Percentiles rank a stretch among this genome's conserved stretches.
Conservation (phyloP, 805 yeast genomes). For the Ogataea neopini region DNA sequence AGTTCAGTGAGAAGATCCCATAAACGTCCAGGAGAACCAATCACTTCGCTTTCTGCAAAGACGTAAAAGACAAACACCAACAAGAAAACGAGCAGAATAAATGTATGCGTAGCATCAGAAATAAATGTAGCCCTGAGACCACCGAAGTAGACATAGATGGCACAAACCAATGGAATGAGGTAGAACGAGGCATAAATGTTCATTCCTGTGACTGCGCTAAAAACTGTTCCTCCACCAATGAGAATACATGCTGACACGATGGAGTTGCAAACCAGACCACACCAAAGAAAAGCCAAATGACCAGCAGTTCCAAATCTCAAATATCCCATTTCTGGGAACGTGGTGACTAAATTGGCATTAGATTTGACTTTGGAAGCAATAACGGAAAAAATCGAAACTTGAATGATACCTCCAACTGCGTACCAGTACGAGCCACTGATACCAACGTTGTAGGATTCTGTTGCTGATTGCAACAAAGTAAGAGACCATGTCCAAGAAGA, state of each 20-base stretch:
- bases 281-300: slow-evolving; percentile 15
- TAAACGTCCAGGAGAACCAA: slow-evolving; percentile 47
- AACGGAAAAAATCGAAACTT: slow-evolving; percentile 31
- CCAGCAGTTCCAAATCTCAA: slow-evolving; percentile 33
- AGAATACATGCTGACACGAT: slow-evolving; percentile 18
- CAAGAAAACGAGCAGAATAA: slow-evolving; percentile 35
- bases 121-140: slow-evolving; percentile 56
- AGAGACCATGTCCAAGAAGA: slow-evolving; percentile 36
- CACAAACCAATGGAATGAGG: slow-evolving; percentile 48
- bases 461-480: slow-evolving; percentile 29
- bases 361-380: slow-evolving; percentile 32
- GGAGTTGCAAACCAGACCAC: slow-evolving; percentile 12
- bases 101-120: slow-evolving; percentile 53
- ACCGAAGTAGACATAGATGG: slow-evolving; percentile 50
- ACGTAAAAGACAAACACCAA: slow-evolving; percentile 36
- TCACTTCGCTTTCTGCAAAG: slow-evolving; percentile 38
- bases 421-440: slow-evolving; percentile 31
- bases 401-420: slow-evolving; percentile 31
- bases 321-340: slow-evolving; percentile 33
- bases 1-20: slow-evolving; percentile 42
- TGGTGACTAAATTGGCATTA: slow-evolving; percentile 31
- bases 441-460: slow-evolving; percentile 28
- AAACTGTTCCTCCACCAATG: slow-evolving; percentile 46
- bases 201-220: slow-evolving; percentile 46
- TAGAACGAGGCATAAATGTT: slow-evolving; percentile 46